Conservation (phyloP, 352 stramenopile species). For the Sclerospora graminicola region DNA sequence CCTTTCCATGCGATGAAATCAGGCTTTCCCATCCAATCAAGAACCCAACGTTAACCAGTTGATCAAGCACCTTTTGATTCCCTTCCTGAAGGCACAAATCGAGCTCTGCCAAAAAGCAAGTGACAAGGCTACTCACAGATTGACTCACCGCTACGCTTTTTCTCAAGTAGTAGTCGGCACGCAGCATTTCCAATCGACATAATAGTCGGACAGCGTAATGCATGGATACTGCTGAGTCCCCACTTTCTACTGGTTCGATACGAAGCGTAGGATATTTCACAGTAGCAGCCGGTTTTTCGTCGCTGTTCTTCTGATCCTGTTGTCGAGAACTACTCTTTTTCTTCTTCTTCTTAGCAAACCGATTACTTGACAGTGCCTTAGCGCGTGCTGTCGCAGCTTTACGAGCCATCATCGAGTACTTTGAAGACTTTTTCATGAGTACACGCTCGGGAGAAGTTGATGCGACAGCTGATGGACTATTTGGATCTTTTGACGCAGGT, state of each 20-base stretch:
- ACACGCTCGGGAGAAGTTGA: slow-evolving; percentile 6
- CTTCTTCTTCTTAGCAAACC: slow-evolving; percentile 32
- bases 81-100: slow-evolving; percentile 60
- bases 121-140: slow-evolving; percentile 69
- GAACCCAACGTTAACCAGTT: slow-evolving; percentile 69
- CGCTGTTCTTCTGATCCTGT: slow-evolving; percentile 29
- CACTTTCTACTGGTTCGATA: slow-evolving; percentile 45
- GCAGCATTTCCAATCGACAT: slow-evolving; percentile 67
- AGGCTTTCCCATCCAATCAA: slow-evolving; percentile 92
- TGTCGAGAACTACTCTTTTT: slow-evolving; percentile 25
- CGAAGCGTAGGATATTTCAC: slow-evolving; percentile 63
- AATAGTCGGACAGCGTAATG: slow-evolving; percentile 49
- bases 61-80: slow-evolving; percentile 51
- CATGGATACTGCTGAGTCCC: slow-evolving; percentile 40
- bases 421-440: slow-evolving; percentile 25
- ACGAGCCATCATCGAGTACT: slow-evolving; percentile 51
- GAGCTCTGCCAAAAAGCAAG: slow-evolving; percentile 68
- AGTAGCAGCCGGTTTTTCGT: slow-evolving; percentile 25
- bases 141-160: slow-evolving; percentile 81
- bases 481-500: slow-evolving; percentile 3
- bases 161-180: slow-evolving; percentile 68
- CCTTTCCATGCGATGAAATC: slow-evolving; percentile 91
- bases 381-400: slow-evolving; percentile 49
- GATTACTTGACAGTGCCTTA: slow-evolving; percentile 33
- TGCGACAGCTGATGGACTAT: slow-evolving; percentile 8